A percentile compares a stretch with the other conserved stretches of the same genome.
These are phyloP conservation scores for Narthecium ossifragum DNA, from an alignment of 106 monocot species.

Conservation along the genomic window DNA sequence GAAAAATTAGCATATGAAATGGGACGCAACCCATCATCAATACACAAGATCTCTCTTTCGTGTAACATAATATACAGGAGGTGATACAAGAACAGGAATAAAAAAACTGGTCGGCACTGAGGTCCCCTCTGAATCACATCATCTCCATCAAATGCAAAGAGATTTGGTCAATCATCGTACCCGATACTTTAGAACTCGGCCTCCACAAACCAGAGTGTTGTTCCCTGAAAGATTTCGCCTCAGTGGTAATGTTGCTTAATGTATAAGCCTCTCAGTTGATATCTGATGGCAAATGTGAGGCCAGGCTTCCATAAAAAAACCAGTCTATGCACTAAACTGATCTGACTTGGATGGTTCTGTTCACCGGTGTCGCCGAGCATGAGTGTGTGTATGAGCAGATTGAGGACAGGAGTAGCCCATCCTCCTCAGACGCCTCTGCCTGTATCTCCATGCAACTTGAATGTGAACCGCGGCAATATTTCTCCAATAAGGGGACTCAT, in stretches of 20 bases:
- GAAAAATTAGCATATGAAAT: no score
- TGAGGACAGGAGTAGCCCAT: conserved; percentile 9
- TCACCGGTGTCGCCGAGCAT: background rate
- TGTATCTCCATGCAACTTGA: conserved; percentile 74
- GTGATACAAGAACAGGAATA: no score
- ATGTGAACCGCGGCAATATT: conserved; percentile 45
- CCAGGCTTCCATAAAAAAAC: background rate
- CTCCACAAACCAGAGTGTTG: no score
- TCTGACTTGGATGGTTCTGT: background rate
- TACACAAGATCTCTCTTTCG: no score
- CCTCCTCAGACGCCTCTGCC: conserved; percentile 39
- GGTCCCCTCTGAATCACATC: no score
- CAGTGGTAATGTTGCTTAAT: background rate
- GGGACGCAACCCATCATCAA: no score
- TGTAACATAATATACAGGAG: no score
- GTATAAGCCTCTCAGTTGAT: background rate
- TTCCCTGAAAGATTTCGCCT: no score
- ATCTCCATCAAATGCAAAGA: no score
- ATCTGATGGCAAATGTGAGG: background rate
- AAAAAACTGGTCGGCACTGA: no score
- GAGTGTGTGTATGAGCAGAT: conserved; percentile 1
- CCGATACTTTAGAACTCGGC: no score
- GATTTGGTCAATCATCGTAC: no score
- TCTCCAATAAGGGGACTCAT: conserved; percentile 74
- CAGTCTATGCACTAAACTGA: background rate